phyloP scores from a whole-genome alignment of 2,329 filamentous ascomycete species.

The Dactylellina haptotyla region DNA sequence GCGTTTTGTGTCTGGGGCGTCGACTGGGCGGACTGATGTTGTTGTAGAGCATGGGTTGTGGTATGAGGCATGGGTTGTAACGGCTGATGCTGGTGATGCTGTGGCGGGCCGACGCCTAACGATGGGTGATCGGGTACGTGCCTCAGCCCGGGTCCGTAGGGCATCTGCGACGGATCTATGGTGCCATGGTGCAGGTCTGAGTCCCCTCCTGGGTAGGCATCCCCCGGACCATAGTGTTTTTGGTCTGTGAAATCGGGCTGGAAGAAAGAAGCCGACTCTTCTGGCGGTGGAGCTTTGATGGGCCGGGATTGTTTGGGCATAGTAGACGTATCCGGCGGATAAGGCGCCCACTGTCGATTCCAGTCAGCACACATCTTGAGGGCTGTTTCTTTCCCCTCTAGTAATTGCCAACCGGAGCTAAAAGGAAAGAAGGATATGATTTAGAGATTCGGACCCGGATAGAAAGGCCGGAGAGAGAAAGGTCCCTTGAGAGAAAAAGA shows the following conservation, averaged over 20 bases:
- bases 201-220: constrained; percentile 41
- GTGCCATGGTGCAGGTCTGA: constrained; percentile 50
- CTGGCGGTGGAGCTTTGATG: constrained; percentile 50
- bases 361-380: constrained; percentile 54
- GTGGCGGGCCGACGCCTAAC: constrained; percentile 51
- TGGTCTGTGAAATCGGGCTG: constrained; percentile 49
- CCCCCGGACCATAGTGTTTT: constrained; percentile 45
- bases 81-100: constrained; percentile 53
- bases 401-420: constrained; percentile 32
- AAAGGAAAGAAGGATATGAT: constrained; percentile 34
- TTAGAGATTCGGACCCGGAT: constrained; percentile 36
- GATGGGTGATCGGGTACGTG: constrained; percentile 47
- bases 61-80: constrained; percentile 53
- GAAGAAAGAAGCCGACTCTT: constrained; percentile 46
- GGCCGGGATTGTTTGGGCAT: constrained; percentile 45
- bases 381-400: constrained; percentile 17
- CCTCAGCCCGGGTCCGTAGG: constrained; percentile 43
- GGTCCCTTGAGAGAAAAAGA: constrained; percentile 11
- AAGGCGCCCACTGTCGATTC: constrained; percentile 43
- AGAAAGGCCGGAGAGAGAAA: too few relatives aligned
- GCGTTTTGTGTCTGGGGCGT: constrained; percentile 40
- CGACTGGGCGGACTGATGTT: constrained; percentile 25
- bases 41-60: constrained; percentile 43
- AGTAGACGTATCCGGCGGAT: constrained; percentile 38
- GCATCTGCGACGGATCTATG: constrained; percentile 53